Conservation (phyloP, 129 eudicot genomes). For the Centella asiatica region DNA sequence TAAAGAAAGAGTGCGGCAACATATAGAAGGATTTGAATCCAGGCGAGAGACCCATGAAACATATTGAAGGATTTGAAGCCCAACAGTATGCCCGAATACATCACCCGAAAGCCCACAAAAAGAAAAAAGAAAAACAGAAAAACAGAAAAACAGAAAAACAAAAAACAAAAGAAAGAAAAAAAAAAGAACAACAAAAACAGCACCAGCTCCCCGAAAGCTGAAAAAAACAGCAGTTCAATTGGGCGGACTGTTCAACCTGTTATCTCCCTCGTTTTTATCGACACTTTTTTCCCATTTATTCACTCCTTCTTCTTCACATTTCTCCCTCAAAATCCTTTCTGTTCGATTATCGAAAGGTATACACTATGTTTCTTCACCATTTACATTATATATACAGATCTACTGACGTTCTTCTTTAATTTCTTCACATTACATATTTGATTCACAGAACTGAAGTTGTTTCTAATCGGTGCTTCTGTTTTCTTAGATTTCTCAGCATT, state of each 20-base stretch:
- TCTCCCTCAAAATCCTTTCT: too few relatives aligned
- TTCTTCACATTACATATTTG: too few relatives aligned
- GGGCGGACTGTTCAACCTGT: constrained; percentile 19
- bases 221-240: neutral
- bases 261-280: constrained; percentile 26
- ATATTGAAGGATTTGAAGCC: too few relatives aligned
- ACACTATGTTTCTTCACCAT: too few relatives aligned
- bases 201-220: neutral
- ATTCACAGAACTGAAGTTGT: too few relatives aligned
- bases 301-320: constrained; percentile 1
- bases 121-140: neutral
- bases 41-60: too few relatives aligned
- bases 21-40: too few relatives aligned
- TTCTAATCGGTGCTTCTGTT: too few relatives aligned
- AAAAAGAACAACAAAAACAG: neutral
- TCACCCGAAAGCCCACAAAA: neutral
- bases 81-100: neutral
- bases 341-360: too few relatives aligned
- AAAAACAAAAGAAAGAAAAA: too few relatives aligned
- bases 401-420: neutral
- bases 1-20: too few relatives aligned
- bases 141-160: too few relatives aligned
- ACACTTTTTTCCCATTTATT: neutral
- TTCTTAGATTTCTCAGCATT: constrained; percentile 2
- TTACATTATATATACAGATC: neutral